Percentiles rank a stretch among this genome's conserved stretches.
These are phyloP conservation scores for Colletotrichum cereale DNA, from an alignment of 2,329 filamentous ascomycete species.

Conservation along the genomic window DNA sequence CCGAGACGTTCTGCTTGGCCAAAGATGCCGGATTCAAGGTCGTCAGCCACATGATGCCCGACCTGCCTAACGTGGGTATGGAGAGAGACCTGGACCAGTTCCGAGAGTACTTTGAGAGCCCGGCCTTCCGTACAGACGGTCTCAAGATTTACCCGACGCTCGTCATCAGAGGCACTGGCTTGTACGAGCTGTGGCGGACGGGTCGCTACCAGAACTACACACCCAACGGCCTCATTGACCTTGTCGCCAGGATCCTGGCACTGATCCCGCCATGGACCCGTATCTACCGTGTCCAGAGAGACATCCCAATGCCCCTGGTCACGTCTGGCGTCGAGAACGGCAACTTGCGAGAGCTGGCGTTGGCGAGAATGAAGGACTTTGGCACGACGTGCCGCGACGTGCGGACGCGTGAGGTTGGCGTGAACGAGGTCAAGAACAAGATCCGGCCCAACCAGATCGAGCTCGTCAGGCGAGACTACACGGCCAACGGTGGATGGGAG, in stretches of 20 bases:
- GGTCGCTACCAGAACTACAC: slow-evolving; percentile 99
- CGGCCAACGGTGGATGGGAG: slow-evolving; percentile 97
- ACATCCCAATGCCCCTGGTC: slow-evolving; percentile 99
- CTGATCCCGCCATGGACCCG: slow-evolving; percentile 97
- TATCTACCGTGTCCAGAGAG: slow-evolving; percentile 97
- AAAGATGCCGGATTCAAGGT: slow-evolving; percentile 99
- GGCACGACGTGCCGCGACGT: slow-evolving; percentile 97
- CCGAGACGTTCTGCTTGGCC: slow-evolving; percentile 95
- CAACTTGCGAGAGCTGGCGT: slow-evolving; percentile 90
- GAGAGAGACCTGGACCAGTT: slow-evolving; percentile 98
- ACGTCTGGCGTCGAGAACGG: slow-evolving; percentile 98
- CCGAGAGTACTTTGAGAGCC: slow-evolving; percentile 97
- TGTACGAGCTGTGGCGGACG: slow-evolving; percentile 98
- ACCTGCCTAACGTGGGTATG: slow-evolving; percentile 97
- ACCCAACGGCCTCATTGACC: slow-evolving; percentile 93
- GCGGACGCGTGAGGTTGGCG: slow-evolving; percentile 93
- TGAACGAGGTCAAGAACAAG: slow-evolving; percentile 99
- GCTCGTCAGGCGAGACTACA: slow-evolving; percentile 92
- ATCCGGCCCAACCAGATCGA: slow-evolving; percentile 97
- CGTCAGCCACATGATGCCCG: slow-evolving; percentile 99
- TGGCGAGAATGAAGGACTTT: slow-evolving; percentile 99
- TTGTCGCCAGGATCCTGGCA: slow-evolving; percentile 95
- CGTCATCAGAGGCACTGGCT: slow-evolving; percentile 93
- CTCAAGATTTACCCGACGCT: slow-evolving; percentile 98
- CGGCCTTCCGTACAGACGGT: slow-evolving; percentile 94